phyloP scores from a whole-genome alignment of 106 monocot species.

The Allium cepa region DNA sequence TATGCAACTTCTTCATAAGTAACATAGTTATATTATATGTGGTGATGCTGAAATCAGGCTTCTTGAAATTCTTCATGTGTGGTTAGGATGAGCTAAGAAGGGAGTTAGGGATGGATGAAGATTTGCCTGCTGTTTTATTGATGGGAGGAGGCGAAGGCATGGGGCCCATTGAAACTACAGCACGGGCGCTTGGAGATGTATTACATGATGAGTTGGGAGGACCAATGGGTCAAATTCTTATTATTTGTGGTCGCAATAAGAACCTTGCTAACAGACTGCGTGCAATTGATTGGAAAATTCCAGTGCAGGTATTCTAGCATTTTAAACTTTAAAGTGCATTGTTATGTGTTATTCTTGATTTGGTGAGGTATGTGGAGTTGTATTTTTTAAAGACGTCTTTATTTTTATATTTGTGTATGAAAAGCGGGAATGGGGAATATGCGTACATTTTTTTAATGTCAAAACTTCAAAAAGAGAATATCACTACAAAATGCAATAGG shows the following conservation, averaged over 20 bases:
- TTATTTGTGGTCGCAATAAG: conserved; percentile 89
- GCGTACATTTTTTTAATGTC: no score
- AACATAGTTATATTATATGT: no score
- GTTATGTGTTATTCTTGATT: background rate
- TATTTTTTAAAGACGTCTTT: no score
- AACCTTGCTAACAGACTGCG: conserved; percentile 57
- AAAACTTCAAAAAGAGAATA: no score
- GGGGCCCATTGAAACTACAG: conserved; percentile 98
- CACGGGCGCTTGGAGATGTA: conserved; percentile 62
- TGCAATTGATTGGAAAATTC: conserved; percentile 82
- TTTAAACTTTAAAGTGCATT: background rate
- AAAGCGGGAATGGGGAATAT: no score
- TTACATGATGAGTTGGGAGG: conserved; percentile 50
- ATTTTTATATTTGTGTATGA: no score
- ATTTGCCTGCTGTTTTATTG: conserved; percentile 81
- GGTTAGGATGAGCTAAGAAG: conserved; percentile 61
- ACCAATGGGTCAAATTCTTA: conserved; percentile 80
- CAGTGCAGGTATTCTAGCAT: conserved; percentile 57
- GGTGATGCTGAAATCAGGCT: no score
- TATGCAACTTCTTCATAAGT: conserved; percentile 5
- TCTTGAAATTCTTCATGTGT: conserved; percentile 7
- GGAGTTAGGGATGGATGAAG: conserved; percentile 84
- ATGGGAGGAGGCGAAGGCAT: conserved; percentile 99
- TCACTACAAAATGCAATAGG: no score
- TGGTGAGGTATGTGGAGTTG: no score